Base-by-base conservation (phyloP, 2,329 filamentous ascomycete species). In the Claviceps arundinis region DNA sequence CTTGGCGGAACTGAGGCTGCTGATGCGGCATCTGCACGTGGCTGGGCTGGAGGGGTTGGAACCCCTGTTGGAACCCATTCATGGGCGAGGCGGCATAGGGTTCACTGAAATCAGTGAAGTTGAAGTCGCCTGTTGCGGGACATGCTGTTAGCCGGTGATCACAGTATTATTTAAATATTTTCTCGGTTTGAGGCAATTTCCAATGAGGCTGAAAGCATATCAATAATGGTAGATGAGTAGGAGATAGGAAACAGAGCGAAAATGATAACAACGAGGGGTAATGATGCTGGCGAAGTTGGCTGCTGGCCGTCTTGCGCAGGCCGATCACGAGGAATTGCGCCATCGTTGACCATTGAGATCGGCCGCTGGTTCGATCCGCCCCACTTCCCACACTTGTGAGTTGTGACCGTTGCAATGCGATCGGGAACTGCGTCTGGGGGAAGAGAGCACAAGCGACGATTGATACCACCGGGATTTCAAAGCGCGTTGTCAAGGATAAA, bases 311-410 rank as follows among this genome's bases (percentile, higher is more conserved):
- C 19, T 17, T 47, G 30, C 17, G 43, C 54, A 56, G 58, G 54
- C 70, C 68, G 68, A 72, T 80, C 77, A 80, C 76, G 76, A 71
- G 77, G 66, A 76, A 81, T 81, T 73, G 75, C 78, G 75, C 73
- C 76, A 81, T 81, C 71, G 66, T 59, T 63, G 60, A 59, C 64
- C 64, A 73, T 72, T 74, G 69, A 68, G 67, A 68, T 67, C 64
- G 56, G 59, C 65, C 19, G 46, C 42, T 43, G 46, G 48, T 51
- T 54, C 48, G 22, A 17, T 38, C n/a, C 34, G 54, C 54, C 54
- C 59, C 58, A 57, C 58, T 54, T 52, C 54, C 56, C 56, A 57
- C 58, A 62, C 54, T 62, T 56, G 59, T 34, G 30, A 34, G 30
- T 34, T 34, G 30, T 30, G 53, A 61, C 55, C 56, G 53, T 56